Evolutionary conservation across 2,329 filamentous ascomycete species (phyloP).

Genomic region (Venturia pyrina): DNA sequence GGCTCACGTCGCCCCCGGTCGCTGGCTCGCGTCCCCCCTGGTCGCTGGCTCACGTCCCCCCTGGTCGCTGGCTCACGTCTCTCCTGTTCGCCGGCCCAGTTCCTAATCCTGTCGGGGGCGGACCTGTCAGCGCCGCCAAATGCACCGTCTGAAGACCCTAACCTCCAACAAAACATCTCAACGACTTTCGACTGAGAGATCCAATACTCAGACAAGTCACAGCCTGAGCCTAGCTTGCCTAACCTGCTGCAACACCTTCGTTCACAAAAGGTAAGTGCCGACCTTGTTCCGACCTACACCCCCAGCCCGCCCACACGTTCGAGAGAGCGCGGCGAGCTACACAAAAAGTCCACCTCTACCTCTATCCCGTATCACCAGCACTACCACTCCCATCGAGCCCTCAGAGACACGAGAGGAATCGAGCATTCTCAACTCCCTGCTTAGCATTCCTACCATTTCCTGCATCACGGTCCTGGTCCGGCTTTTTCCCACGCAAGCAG

Average conservation of each 20-base stretch:
- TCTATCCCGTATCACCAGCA: background rate
- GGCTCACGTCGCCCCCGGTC: too few species aligned
- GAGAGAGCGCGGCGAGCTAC: background rate
- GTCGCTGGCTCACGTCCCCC: background rate
- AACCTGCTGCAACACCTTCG: background rate
- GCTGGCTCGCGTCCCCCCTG: too few species aligned
- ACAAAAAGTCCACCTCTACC: background rate
- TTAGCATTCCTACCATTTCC: background rate
- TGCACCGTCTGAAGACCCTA: background rate
- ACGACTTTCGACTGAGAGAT: background rate
- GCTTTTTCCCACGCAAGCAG: slow-evolving; percentile 8
- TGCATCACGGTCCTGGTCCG: background rate
- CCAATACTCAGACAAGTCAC: background rate
- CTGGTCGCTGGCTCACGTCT: background rate
- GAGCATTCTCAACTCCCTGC: background rate
- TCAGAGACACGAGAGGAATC: background rate
- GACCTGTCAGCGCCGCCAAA: background rate
- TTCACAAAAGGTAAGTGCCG: background rate
- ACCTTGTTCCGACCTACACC: too few species aligned
- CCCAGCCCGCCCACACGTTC: background rate
- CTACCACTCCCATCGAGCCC: too few species aligned
- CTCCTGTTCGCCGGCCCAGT: background rate
- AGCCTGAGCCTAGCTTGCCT: too few species aligned
- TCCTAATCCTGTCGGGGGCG: background rate
- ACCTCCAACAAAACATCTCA: slow-evolving; percentile 4